These are phyloP conservation scores for Chlamydomonas sp. DNA, from an alignment of 139 green algal species.

Conservation along the genomic window DNA sequence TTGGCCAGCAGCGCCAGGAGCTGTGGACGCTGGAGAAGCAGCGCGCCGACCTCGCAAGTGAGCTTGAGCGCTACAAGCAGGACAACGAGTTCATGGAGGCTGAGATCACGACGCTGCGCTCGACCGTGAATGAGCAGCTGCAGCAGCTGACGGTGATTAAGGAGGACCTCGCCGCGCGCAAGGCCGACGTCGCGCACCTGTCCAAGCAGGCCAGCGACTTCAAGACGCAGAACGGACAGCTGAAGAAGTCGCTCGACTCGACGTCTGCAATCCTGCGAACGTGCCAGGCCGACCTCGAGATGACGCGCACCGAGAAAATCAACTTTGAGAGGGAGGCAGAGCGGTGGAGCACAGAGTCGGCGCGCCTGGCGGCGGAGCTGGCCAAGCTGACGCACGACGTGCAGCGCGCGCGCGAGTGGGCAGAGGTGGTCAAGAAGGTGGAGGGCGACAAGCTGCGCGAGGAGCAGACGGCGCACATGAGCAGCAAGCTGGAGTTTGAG, in stretches of 20 bases:
- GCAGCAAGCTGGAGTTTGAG: not conserved
- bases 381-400: conserved; percentile 13
- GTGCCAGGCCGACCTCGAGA: not conserved
- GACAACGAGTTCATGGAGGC: conserved; percentile 31
- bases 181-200: conserved; percentile 23
- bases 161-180: conserved; percentile 29
- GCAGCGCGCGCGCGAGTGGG: conserved; percentile 23
- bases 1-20: conserved; percentile 21
- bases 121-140: conserved; percentile 16
- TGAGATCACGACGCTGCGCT: conserved; percentile 22
- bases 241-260: conserved; percentile 7
- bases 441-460: conserved; percentile 33
- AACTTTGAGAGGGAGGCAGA: conserved; percentile 10
- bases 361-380: conserved; percentile 9
- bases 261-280: not conserved
- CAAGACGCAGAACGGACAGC: conserved; percentile 13
- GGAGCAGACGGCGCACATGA: not conserved
- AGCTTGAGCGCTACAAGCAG: conserved; percentile 24
- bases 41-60: conserved; percentile 24
- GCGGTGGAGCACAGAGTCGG: not conserved
- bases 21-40: conserved; percentile 31
- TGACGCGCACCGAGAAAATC: conserved; percentile 2
- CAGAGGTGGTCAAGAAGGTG: conserved; percentile 32
- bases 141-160: conserved; percentile 20
- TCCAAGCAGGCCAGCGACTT: conserved; percentile 9